Conservation (phyloP, 495 filamentous ascomycete species). For the Penicillium malachiteum region DNA sequence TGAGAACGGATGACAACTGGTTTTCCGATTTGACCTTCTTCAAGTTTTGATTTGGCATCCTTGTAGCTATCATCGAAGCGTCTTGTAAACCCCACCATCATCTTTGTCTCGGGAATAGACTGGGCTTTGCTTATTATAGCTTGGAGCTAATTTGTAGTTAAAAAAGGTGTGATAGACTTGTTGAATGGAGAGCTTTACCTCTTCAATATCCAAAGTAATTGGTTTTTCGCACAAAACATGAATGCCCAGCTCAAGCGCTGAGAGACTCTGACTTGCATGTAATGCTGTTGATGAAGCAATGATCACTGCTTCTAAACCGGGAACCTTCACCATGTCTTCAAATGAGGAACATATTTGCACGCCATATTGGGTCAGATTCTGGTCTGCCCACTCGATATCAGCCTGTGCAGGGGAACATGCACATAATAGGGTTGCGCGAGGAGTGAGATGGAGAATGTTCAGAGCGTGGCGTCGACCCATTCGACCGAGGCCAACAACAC, state of each 20-base stretch:
- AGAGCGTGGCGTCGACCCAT: constrained; percentile 49
- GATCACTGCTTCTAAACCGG: constrained; percentile 47
- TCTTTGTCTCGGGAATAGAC: too few relatives aligned
- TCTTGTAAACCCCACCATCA: too few relatives aligned
- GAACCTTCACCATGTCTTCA: constrained; percentile 48
- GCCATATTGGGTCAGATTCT: constrained; percentile 34
- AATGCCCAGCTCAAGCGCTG: constrained; percentile 44
- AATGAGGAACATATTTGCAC: constrained; percentile 42
- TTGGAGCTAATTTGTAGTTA: constrained; percentile 19
- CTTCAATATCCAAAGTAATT: constrained; percentile 37
- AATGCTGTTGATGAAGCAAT: constrained; percentile 48
- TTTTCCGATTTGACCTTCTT: too few relatives aligned
- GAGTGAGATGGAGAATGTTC: constrained; percentile 35
- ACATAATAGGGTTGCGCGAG: constrained; percentile 44
- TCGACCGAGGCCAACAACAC: constrained; percentile 48
- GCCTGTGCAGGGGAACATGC: constrained; percentile 37
- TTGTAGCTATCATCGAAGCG: too few relatives aligned
- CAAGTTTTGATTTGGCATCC: too few relatives aligned
- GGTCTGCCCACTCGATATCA: constrained; percentile 43
- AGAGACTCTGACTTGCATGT: constrained; percentile 48
- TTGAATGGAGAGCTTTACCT: too few relatives aligned
- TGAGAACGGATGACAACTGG: too few relatives aligned
- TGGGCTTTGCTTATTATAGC: too few relatives aligned
- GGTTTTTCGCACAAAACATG: constrained; percentile 57
- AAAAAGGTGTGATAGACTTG: too few relatives aligned